Evolutionary conservation across 2,329 filamentous ascomycete genomes (phyloP).

Genomic region (Rosellinia necatrix): DNA sequence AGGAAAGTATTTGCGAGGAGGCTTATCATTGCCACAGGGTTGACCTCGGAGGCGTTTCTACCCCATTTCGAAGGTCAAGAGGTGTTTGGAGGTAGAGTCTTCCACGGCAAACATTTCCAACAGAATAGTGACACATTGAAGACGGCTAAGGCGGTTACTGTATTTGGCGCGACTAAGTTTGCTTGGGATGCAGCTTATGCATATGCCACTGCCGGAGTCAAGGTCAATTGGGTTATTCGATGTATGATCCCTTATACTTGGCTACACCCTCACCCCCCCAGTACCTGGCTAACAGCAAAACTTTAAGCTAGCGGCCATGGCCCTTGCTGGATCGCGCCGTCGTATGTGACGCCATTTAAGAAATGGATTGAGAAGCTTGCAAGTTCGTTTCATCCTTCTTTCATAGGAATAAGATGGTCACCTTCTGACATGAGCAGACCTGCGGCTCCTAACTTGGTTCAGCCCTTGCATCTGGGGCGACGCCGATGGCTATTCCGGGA

Average conservation of each 20-base stretch:
- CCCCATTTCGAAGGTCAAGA: slow-evolving; percentile 56
- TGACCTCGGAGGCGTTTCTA: slow-evolving; percentile 61
- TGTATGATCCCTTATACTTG: slow-evolving; percentile 28
- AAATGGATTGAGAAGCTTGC: slow-evolving; percentile 54
- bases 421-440: slow-evolving; percentile 44
- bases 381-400: slow-evolving; percentile 40
- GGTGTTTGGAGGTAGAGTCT: slow-evolving; percentile 56
- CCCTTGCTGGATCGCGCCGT: slow-evolving; percentile 57
- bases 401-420: neutral
- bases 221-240: slow-evolving; percentile 63
- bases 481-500: slow-evolving; percentile 61
- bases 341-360: slow-evolving; percentile 56
- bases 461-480: slow-evolving; percentile 75
- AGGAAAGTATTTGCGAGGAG: slow-evolving; percentile 47
- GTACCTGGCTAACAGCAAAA: no score
- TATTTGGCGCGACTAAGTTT: slow-evolving; percentile 66
- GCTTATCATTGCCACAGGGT: slow-evolving; percentile 65
- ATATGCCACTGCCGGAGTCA: slow-evolving; percentile 56
- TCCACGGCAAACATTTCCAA: slow-evolving; percentile 61
- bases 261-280: no score
- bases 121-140: slow-evolving; percentile 41
- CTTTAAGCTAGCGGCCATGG: slow-evolving; percentile 53
- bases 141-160: slow-evolving; percentile 48
- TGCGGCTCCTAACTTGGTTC: slow-evolving; percentile 73
- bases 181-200: slow-evolving; percentile 67